Evolutionary conservation across 2,329 filamentous ascomycete genomes (phyloP), one percentile per base, ranked within the genome.

Genomic region (Cytospora paraplurivora): DNA sequence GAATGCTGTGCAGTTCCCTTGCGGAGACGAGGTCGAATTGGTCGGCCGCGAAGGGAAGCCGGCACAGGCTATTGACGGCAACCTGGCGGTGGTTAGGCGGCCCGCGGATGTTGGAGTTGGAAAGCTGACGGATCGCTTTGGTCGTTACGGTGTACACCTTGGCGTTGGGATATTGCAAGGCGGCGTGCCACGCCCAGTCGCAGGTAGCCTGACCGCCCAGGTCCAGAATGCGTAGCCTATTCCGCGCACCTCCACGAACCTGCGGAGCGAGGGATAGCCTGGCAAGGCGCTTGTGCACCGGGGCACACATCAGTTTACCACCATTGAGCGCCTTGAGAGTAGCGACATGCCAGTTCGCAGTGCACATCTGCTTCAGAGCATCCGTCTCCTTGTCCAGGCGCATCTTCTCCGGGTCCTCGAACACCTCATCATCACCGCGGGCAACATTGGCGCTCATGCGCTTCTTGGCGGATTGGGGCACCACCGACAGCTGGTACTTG

Each of bases 131-230:
- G 68, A 89, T 82, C 10, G 87, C 78, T 76, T 90, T 90, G 67
- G 89, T 92, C 44, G 90, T 90, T 61, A 94, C 92, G 0, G 94
- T 97, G 78, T 93, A 96, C 60, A 97, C 86, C 74, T 92, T 93
- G 62, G 91, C 85, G 73, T 92, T 89, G 19, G 91, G 92, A 75
- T 93, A 95, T 74, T 94, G 89, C 56, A 91, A 82, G 0, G 95
- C 93, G 63, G 92, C 90, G 73, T 95, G 88, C 95, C 95, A 99
- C 27, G 91, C 94, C 95, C 95, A 99, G 76, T 96, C 93, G 73
- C 92, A 94, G 15, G 90, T 87, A 0, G 89, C 83, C 72, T 94
- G 88, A 52, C 93, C 93, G 56, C 91, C 93, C 38, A 97, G 87
- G 73, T 98, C 94, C 33, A 98, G 84, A 63, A 97, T 89, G 38